Evolutionary conservation across 2,329 filamentous ascomycete genomes (phyloP).

Genomic region (Claviceps fusiformis): DNA sequence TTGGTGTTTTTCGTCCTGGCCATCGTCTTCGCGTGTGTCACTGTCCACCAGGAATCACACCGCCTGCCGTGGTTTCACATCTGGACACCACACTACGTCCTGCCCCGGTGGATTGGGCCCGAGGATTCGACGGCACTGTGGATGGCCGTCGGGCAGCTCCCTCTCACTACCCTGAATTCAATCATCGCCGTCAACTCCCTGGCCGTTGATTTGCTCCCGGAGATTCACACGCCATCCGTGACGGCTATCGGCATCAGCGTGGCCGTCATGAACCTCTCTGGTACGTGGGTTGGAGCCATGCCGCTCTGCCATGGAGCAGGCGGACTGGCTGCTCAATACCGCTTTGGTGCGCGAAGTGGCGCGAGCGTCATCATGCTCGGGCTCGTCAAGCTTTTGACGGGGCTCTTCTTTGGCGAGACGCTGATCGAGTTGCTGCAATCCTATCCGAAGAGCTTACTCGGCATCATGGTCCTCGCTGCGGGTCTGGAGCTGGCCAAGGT

Average conservation of each 20-base stretch:
- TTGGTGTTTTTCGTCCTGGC: constrained; percentile 58
- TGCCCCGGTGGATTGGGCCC: constrained; percentile 19
- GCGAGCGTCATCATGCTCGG: constrained; percentile 73
- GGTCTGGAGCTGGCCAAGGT: constrained; percentile 80
- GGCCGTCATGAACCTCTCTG: constrained; percentile 66
- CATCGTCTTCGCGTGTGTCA: constrained; percentile 45
- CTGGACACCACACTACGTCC: constrained; percentile 43
- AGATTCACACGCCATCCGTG: constrained; percentile 51
- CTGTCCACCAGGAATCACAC: constrained; percentile 18
- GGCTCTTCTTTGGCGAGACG: constrained; percentile 59
- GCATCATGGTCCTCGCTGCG: constrained; percentile 80
- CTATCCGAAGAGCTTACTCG: constrained; percentile 67
- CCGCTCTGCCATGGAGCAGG: constrained; percentile 89
- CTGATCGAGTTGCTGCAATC: constrained; percentile 55
- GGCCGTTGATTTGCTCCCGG: constrained; percentile 61
- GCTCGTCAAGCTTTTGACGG: constrained; percentile 58
- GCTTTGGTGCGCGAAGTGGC: constrained; percentile 82
- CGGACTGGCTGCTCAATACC: constrained; percentile 77
- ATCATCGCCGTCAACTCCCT: constrained; percentile 78
- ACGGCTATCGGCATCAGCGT: constrained; percentile 73
- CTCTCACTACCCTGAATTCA: constrained; percentile 84
- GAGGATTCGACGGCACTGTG: constrained; percentile 23
- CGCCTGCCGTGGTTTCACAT: constrained; percentile 38
- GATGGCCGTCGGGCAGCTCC: constrained; percentile 73
- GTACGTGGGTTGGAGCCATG: constrained; percentile 91